Conservation (phyloP, 306 rosid genomes). For the Comarum palustre region DNA sequence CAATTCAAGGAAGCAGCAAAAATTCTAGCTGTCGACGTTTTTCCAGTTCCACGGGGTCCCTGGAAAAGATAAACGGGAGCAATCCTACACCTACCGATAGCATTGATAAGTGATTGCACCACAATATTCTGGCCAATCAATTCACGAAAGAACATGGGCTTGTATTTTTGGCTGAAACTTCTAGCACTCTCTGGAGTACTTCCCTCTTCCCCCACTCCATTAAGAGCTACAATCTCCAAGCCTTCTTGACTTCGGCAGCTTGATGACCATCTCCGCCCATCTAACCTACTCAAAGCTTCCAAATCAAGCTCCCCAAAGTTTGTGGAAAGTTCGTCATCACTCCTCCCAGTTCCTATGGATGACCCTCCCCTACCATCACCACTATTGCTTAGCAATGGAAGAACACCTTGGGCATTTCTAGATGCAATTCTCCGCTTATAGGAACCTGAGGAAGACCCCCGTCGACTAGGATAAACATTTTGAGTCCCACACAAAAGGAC, state of each 20-base stretch:
- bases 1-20: slow-evolving; percentile 90
- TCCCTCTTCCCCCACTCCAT: slow-evolving; percentile 70
- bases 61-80: slow-evolving; percentile 97
- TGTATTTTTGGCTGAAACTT: slow-evolving; percentile 83
- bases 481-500: slow-evolving; percentile 76
- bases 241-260: slow-evolving; percentile 96
- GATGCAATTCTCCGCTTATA: slow-evolving; percentile 53
- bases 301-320: slow-evolving; percentile 95
- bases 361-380: slow-evolving; percentile 70
- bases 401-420: slow-evolving; percentile 69
- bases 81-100: slow-evolving; percentile 73
- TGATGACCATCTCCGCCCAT: slow-evolving; percentile 94
- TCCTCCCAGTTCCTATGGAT: slow-evolving; percentile 77
- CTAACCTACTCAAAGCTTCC: slow-evolving; percentile 92
- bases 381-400: slow-evolving; percentile 67
- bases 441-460: slow-evolving; percentile 43
- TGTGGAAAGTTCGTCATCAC: slow-evolving; percentile 88
- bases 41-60: slow-evolving; percentile 98
- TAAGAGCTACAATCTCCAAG: slow-evolving; percentile 70
- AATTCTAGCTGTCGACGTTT: slow-evolving; percentile 84
- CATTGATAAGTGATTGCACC: slow-evolving; percentile 80
- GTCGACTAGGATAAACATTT: slow-evolving; percentile 49
- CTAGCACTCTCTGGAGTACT: slow-evolving; percentile 58
- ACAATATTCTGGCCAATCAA: slow-evolving; percentile 92
- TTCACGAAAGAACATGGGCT: slow-evolving; percentile 72